Conservation (phyloP, 108 stramenopile species). For the Hondaea fermentalgiana region DNA sequence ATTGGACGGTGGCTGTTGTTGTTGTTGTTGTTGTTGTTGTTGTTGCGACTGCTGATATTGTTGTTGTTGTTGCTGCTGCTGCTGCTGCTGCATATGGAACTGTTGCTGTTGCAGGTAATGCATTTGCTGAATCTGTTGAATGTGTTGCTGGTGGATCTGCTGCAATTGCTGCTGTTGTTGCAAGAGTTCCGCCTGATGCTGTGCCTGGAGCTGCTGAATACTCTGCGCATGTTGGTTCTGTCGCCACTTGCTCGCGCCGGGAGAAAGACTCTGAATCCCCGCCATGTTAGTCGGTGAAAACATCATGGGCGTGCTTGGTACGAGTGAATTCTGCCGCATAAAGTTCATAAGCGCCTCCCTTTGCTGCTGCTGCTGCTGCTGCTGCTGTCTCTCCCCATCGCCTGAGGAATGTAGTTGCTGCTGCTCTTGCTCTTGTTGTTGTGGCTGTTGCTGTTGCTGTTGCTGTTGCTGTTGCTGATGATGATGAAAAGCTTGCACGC, state of each 20-base stretch:
- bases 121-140: background rate
- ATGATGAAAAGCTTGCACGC: no score
- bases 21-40: no score
- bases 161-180: background rate
- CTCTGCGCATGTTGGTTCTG: background rate
- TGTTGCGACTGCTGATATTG: background rate
- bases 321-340: background rate
- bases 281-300: background rate
- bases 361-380: background rate
- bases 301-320: background rate
- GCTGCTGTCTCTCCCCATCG: background rate
- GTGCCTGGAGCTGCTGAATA: background rate
- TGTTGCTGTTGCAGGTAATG: background rate
- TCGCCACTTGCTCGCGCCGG: background rate
- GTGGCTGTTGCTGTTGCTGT: no score
- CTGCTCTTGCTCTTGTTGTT: no score
- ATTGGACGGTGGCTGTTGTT: no score
- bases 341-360: background rate
- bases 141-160: background rate
- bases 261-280: background rate
- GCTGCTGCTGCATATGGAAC: background rate
- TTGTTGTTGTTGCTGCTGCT: background rate
- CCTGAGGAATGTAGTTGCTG: no score
- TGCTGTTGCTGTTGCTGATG: no score
- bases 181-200: background rate